These are phyloP conservation scores for Phytophthora europaea DNA, from an alignment of 352 stramenopile genomes.

Conservation along the genomic window DNA sequence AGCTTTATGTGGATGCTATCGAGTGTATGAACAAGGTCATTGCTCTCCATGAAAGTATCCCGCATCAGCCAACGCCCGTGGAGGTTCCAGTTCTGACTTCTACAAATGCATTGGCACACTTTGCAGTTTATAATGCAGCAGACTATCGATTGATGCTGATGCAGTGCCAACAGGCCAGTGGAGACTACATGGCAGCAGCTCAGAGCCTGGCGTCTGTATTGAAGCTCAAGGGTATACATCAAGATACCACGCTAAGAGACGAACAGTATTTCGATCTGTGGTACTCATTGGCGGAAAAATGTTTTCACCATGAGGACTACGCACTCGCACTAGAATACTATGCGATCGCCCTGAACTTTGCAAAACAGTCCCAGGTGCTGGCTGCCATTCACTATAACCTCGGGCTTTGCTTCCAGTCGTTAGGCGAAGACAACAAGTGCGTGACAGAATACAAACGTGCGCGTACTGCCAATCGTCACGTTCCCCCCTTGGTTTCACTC, in stretches of 20 bases:
- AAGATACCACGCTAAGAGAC: slow-evolving; percentile 50
- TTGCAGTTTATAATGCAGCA: slow-evolving; percentile 39
- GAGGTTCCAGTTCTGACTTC: slow-evolving; percentile 2
- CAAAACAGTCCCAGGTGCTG: slow-evolving; percentile 69
- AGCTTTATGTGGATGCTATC: slow-evolving; percentile 61
- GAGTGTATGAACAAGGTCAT: slow-evolving; percentile 63
- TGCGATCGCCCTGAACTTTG: slow-evolving; percentile 64
- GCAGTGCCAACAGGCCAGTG: slow-evolving; percentile 69
- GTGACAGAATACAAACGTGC: slow-evolving; percentile 75
- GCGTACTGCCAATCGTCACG: slow-evolving; percentile 71
- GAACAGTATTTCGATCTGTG: slow-evolving; percentile 69
- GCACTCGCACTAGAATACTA: slow-evolving; percentile 70
- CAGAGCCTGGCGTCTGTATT: slow-evolving; percentile 58
- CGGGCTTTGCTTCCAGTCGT: slow-evolving; percentile 64
- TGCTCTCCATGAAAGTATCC: slow-evolving; percentile 15
- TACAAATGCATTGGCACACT: slow-evolving; percentile 9
- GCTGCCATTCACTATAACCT: slow-evolving; percentile 66
- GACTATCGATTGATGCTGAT: slow-evolving; percentile 79
- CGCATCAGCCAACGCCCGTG: not conserved
- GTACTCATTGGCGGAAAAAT: slow-evolving; percentile 65
- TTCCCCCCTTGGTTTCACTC: slow-evolving; percentile 51
- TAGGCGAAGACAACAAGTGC: slow-evolving; percentile 60
- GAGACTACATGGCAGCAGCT: slow-evolving; percentile 65
- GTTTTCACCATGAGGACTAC: slow-evolving; percentile 77
- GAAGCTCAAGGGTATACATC: slow-evolving; percentile 34